Evolutionary conservation across 768 basidiomycete genomes (phyloP).

Genomic region (Cubamyces lactineus): DNA sequence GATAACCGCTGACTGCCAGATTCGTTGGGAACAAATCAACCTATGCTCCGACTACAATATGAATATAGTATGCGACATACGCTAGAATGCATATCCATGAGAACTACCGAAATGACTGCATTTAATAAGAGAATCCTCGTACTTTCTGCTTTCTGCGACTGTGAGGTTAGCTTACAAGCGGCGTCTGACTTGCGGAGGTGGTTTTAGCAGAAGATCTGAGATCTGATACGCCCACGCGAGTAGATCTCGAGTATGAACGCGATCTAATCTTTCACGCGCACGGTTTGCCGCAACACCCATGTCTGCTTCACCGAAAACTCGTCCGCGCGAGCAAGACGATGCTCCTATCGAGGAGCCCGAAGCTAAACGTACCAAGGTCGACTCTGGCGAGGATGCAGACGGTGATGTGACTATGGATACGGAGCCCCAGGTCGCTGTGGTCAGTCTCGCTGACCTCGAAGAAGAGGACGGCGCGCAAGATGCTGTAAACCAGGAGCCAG

Average conservation of each 20-base stretch:
- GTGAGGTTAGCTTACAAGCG: too few relatives aligned
- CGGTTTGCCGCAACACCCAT: slow-evolving; percentile 11
- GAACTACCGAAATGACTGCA: too few relatives aligned
- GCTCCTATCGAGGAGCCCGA: slow-evolving; percentile 29
- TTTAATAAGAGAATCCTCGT: too few relatives aligned
- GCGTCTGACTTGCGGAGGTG: too few relatives aligned
- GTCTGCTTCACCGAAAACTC: slow-evolving; percentile 24
- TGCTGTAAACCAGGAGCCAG: slow-evolving; percentile 14
- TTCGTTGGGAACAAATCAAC: neutral
- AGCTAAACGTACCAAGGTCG: slow-evolving; percentile 44
- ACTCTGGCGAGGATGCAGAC: slow-evolving; percentile 24
- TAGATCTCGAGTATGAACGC: slow-evolving; percentile 10
- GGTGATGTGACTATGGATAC: slow-evolving; percentile 25
- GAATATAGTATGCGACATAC: too few relatives aligned
- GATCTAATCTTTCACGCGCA: slow-evolving; percentile 18
- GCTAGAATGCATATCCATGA: too few relatives aligned
- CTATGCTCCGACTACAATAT: neutral
- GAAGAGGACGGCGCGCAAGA: slow-evolving; percentile 15
- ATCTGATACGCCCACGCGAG: neutral
- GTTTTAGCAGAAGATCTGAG: slow-evolving; percentile 10
- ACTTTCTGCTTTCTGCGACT: too few relatives aligned
- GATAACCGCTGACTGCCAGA: neutral
- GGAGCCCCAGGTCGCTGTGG: slow-evolving; percentile 17
- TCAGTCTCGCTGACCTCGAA: slow-evolving; percentile 16
- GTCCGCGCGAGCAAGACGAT: slow-evolving; percentile 32